Evolutionary conservation across 164 flowering plant species (phyloP), one percentile per base, ranked within the genome.

Genomic region (Tetracentron sinense): DNA sequence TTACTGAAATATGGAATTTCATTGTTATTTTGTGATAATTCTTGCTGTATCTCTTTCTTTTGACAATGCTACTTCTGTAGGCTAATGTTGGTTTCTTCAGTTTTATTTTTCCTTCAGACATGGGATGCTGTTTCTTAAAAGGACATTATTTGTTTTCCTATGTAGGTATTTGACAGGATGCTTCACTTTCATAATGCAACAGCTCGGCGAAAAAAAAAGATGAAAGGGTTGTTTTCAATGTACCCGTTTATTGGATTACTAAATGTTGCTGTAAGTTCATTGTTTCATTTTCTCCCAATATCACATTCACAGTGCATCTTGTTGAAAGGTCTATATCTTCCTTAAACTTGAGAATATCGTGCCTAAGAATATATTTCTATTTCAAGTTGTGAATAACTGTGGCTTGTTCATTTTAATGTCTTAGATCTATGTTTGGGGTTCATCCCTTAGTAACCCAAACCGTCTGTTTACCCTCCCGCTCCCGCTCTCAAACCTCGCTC

Each of bases 201-300:
- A 52, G 20, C 25, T 33, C 66, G 52, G 25, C 56, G 52, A 64
- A 73, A 65, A 54, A 79, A 62, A 74, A 82, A 59, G 74, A 55
- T 79, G 20, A 73, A 63, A 51, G 54, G 50, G 5, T 28, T 79
- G 52, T 80, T 84, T 55, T 67, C 79, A 42, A 64, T 74, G 19
- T 76, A 71, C 57, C 98, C 98, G 28, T 82, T 68, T 60, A 38
- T 76, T 64, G 96, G 84, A 60, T 63, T 94, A 63, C 81, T 91
- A 21, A 77, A 87, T 78, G 81, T 88, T 53, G 96, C 97, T 72
- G 98, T 94, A 83, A 89, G 98, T 83, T 38, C 49, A 50, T 26
- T 54, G 26, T n/a, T 22, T 31, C n/a, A 8, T 60, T 22, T 59
- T 47, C 23, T 23, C 12, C 35, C 23, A 27, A 6, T 0, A 46